A percentile compares a stretch with the other conserved stretches of the same genome.
Conservation (phyloP, 148 eudicot genomes). For the Vaccinium myrtillus region DNA sequence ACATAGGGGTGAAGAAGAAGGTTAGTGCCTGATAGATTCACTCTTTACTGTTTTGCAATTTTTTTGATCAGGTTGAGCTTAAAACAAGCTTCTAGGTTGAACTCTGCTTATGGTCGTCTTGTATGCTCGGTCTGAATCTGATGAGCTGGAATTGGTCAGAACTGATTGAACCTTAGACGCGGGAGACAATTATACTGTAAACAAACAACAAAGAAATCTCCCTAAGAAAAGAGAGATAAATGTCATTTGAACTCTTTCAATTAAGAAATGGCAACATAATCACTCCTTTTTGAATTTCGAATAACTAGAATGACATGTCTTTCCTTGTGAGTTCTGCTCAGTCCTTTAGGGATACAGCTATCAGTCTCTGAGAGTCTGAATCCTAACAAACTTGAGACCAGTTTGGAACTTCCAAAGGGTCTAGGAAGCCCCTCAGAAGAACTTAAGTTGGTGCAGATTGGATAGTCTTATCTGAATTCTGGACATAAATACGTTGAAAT, state of each 20-base stretch:
- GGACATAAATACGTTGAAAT: not conserved
- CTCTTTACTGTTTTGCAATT: not conserved
- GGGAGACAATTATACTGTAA: not conserved
- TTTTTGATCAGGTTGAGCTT: constrained; percentile 12
- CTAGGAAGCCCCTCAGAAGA: not conserved
- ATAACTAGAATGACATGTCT: not conserved
- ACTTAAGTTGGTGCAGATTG: not conserved
- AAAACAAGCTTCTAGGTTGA: not conserved
- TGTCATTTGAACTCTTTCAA: not conserved
- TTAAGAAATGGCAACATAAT: not conserved
- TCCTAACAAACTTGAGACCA: not conserved
- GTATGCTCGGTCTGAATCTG: not conserved
- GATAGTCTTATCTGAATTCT: not conserved
- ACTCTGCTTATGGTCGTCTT: not conserved
- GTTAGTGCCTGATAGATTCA: constrained; percentile 31
- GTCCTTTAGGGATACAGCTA: not conserved
- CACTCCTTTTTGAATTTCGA: not conserved
- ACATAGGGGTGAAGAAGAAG: constrained; percentile 87
- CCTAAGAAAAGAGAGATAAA: not conserved
- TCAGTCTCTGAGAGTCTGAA: not conserved
- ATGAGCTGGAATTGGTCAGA: not conserved
- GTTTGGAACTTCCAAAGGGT: not conserved
- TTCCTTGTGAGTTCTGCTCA: not conserved
- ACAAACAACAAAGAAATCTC: not conserved
- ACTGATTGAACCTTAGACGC: not conserved